Evolutionary conservation across 2,329 filamentous ascomycete species (phyloP).

Genomic region (Ophiognomonia clavigignenti-juglandacearum): DNA sequence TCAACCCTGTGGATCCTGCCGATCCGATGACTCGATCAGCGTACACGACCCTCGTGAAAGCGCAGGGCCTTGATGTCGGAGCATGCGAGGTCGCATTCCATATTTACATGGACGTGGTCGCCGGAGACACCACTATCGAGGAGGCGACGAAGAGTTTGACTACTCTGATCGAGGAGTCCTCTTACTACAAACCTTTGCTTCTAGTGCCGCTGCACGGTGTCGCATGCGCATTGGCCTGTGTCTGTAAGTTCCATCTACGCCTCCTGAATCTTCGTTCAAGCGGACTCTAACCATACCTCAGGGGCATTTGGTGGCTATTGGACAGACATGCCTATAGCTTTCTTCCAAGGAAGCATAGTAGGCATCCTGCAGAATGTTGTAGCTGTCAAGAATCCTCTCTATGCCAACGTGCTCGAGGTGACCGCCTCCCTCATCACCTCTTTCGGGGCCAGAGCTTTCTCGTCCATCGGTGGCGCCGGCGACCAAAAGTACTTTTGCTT

Average conservation of each 20-base stretch:
- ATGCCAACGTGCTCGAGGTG: slow-evolving; percentile 12
- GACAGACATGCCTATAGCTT: slow-evolving; percentile 12
- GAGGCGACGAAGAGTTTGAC: slow-evolving; percentile 11
- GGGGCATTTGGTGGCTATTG: slow-evolving; percentile 10
- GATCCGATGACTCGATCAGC: slow-evolving; percentile 15
- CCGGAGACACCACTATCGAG: slow-evolving; percentile 12
- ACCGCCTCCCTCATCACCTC: slow-evolving; percentile 10
- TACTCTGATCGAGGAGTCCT: slow-evolving; percentile 6
- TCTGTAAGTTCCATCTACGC: too few relatives aligned
- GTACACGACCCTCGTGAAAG: slow-evolving; percentile 17
- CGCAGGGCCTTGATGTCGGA: slow-evolving; percentile 16
- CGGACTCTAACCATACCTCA: too few relatives aligned
- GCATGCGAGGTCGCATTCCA: slow-evolving; percentile 15
- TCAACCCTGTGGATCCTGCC: slow-evolving; percentile 12
- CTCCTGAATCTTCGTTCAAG: too few relatives aligned
- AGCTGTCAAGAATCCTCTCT: slow-evolving; percentile 8
- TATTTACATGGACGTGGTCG: slow-evolving; percentile 17
- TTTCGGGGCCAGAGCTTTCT: slow-evolving; percentile 9
- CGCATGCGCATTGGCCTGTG: slow-evolving; percentile 3
- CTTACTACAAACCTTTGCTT: slow-evolving; percentile 12
- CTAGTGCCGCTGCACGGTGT: slow-evolving; percentile 13
- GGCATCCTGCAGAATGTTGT: slow-evolving; percentile 10
- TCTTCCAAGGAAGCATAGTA: slow-evolving; percentile 9
- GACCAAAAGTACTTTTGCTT: slow-evolving; percentile 12
- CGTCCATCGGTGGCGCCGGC: slow-evolving; percentile 7